Evolutionary conservation across 805 yeast species (phyloP).

Genomic region (Kodamaea sagamina): DNA sequence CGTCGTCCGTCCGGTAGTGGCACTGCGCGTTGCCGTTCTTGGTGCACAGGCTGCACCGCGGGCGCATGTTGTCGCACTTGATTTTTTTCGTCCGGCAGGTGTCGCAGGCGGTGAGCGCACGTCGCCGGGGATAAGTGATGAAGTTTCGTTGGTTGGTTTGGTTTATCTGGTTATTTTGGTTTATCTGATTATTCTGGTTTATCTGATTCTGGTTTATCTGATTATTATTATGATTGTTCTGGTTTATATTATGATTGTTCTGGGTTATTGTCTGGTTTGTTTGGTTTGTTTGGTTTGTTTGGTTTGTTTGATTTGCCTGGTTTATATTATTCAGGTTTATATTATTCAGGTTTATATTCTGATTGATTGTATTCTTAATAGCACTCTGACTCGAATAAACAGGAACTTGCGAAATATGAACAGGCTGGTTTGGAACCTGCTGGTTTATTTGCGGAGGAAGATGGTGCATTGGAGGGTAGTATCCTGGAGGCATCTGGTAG

Average conservation of each 20-base stretch:
- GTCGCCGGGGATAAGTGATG: slow-evolving; percentile 18
- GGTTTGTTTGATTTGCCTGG: too few relatives aligned
- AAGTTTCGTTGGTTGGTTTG: slow-evolving; percentile 2
- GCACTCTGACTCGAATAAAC: too few relatives aligned
- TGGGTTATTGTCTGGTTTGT: too few relatives aligned
- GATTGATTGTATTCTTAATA: too few relatives aligned
- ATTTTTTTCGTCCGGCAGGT: slow-evolving; percentile 38
- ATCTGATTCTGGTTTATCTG: too few relatives aligned
- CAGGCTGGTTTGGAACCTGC: slow-evolving; percentile 3
- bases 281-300: too few relatives aligned
- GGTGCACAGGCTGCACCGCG: slow-evolving; percentile 37
- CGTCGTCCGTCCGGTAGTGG: slow-evolving; percentile 32
- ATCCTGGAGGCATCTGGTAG: slow-evolving; percentile 5
- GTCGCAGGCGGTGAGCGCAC: slow-evolving; percentile 43
- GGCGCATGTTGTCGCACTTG: slow-evolving; percentile 39
- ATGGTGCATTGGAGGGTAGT: slow-evolving; percentile 5
- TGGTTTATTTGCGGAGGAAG: slow-evolving; percentile 1
- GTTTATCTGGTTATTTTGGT: too few relatives aligned
- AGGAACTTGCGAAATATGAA: background rate
- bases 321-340: too few relatives aligned
- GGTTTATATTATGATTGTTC: too few relatives aligned
- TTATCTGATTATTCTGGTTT: too few relatives aligned
- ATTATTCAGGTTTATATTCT: too few relatives aligned
- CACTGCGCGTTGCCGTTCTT: slow-evolving; percentile 30
- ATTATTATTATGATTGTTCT: too few relatives aligned